Base-by-base conservation (phyloP, 331 rosid genomes). In the Malus hybrid region DNA sequence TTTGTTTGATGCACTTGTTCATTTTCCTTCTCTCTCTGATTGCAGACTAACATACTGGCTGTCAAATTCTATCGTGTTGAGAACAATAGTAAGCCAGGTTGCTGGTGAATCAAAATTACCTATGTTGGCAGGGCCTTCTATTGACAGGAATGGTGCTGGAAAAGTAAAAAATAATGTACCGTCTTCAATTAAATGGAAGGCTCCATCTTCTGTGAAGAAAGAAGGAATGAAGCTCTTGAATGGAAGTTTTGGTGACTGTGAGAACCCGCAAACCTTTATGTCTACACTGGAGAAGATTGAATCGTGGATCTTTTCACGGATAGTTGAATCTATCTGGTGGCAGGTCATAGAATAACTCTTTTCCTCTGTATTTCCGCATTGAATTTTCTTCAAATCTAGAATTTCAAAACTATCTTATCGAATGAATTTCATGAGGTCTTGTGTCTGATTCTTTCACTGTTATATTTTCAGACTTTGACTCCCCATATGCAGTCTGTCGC, bases 291-390 rank as follows among this genome's bases (percentile, higher is more conserved):
- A 86, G 84, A 95, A 92, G 82, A 72, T 92, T 70, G 99, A 95
- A 84, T 85, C 90, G 34, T 95, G 99, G 99, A 89, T 92, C 84
- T 95, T 95, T 85, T 90, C 97, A 48, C 93, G 99, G 61, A 86
- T 95, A 60, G 89, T 95, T 77, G 99, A 95, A 81, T 95, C 97
- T 79, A 86, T 92, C 76, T 95, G 99, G 99, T 95, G 99, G 99
- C 99, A 95, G 99, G 99, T 92, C 72, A 70, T 48, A n/a, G 61
- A 36, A 68, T 44, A 44, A 69, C 65, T 65, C 57, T 36, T 71
- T 42, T 80, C 67, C 48, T 67, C 61, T 72, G 69, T 72, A 20
- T 54, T 67, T 20, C 59, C 32, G 65, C 68, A 55, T 57, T 54
- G n/a, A 79, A 29, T 57, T 67, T 67, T 9, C 46, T 65, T 18